Conservation (phyloP, 768 basidiomycete genomes). For the Agaricus sinodeliciosus region DNA sequence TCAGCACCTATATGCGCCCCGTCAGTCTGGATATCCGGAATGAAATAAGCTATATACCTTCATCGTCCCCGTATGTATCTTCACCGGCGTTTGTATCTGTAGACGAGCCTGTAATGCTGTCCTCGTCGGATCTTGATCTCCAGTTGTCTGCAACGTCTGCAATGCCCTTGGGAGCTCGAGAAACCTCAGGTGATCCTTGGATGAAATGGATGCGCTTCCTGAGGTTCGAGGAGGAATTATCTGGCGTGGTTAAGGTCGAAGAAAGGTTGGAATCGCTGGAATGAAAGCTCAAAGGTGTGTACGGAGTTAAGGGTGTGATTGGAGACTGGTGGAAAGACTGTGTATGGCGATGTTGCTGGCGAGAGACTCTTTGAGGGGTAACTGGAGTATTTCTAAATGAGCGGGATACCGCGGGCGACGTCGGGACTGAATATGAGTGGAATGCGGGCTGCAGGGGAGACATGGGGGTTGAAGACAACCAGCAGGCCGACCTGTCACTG, state of each 20-base stretch:
- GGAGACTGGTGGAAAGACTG: constrained; percentile 51
- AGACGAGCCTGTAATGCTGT: constrained; percentile 60
- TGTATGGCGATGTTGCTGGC: constrained; percentile 38
- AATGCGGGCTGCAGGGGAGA: constrained; percentile 10
- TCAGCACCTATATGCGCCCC: constrained; percentile 48
- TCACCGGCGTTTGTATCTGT: constrained; percentile 42
- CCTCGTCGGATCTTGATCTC: constrained; percentile 64
- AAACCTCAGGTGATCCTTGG: constrained; percentile 33
- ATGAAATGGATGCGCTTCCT: constrained; percentile 36
- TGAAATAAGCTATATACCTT: constrained; percentile 27
- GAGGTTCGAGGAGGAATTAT: constrained; percentile 30
- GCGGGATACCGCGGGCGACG: constrained; percentile 39
- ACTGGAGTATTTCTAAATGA: constrained; percentile 41
- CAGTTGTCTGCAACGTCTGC: constrained; percentile 64
- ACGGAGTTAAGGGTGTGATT: constrained; percentile 58
- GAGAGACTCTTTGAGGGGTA: constrained; percentile 59
- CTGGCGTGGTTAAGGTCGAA: constrained; percentile 57
- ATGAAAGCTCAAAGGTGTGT: constrained; percentile 64
- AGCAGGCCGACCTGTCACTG: constrained; percentile 3
- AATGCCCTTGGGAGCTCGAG: constrained; percentile 27
- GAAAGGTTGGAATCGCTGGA: constrained; percentile 50
- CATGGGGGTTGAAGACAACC: constrained; percentile 11
- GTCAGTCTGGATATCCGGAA: constrained; percentile 14
- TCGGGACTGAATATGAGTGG: constrained; percentile 35
- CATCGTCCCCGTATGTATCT: constrained; percentile 36